Evolutionary conservation across 1,284 basidiomycete genomes (phyloP).

Genomic region (Papiliotrema nemorosa): DNA sequence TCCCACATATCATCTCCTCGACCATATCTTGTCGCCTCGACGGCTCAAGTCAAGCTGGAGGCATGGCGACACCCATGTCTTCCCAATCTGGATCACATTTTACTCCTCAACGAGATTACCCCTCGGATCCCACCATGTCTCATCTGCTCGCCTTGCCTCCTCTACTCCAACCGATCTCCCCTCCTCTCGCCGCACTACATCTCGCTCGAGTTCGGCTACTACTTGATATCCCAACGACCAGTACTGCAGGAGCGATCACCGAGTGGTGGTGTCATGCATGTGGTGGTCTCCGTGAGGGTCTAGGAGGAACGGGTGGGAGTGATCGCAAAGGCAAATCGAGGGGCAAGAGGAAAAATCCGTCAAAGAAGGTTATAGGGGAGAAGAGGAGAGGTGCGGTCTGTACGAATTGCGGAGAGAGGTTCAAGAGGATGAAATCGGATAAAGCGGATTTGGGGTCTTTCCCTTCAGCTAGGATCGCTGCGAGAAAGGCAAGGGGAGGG

Average conservation of each 20-base stretch:
- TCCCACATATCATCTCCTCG: no score
- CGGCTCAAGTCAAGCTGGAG: no score
- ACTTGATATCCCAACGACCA: constrained; percentile 15
- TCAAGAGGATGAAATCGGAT: constrained; percentile 13
- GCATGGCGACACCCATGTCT: no score
- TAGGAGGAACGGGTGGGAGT: constrained; percentile 18
- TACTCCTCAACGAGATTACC: no score
- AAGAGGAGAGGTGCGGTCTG: constrained; percentile 13
- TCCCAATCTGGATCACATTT: no score
- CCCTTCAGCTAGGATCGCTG: constrained; percentile 15
- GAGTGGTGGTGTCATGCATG: constrained; percentile 32
- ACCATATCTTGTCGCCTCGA: no score
- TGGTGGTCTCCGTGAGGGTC: constrained; percentile 33
- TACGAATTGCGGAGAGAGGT: constrained; percentile 21
- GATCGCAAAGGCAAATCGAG: constrained; percentile 1
- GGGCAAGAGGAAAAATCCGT: constrained; percentile 7
- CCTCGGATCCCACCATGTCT: no score
- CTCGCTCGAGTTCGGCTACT: constrained; percentile 32
- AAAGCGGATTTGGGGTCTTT: constrained; percentile 9
- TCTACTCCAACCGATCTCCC: constrained; percentile 28
- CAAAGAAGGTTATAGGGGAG: neutral
- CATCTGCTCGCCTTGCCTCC: constrained; percentile 26
- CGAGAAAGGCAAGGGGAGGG: constrained; percentile 7
- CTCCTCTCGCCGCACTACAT: constrained; percentile 35
- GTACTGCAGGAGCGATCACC: constrained; percentile 6